These are phyloP conservation scores for Mucor piriformis DNA, from an alignment of 371 early-diverging fungal species.

Conservation along the genomic window DNA sequence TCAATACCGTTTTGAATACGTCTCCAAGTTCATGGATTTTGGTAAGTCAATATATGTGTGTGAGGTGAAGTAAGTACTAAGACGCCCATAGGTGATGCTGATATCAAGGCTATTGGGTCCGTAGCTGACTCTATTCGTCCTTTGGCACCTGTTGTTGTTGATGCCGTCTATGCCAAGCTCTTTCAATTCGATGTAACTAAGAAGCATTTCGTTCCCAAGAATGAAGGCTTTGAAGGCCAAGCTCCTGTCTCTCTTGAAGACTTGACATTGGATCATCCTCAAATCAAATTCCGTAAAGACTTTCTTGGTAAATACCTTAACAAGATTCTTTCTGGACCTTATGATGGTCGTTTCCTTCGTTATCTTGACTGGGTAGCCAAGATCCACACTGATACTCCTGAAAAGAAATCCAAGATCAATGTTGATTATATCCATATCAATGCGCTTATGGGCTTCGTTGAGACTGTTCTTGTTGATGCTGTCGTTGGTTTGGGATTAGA, in stretches of 20 bases:
- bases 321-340: constrained; percentile 73
- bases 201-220: constrained; percentile 66
- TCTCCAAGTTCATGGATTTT: constrained; percentile 26
- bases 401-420: constrained; percentile 76
- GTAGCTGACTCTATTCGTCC: constrained; percentile 69
- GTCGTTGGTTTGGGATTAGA: constrained; percentile 64
- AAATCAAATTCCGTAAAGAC: constrained; percentile 84
- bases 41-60: constrained; percentile 13
- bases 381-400: constrained; percentile 68
- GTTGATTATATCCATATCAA: constrained; percentile 86
- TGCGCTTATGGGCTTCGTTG: constrained; percentile 77
- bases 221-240: constrained; percentile 66
- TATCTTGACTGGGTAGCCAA: constrained; percentile 82
- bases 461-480: constrained; percentile 65
- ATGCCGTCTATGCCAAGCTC: constrained; percentile 71
- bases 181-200: constrained; percentile 66
- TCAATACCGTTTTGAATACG: constrained; percentile 27
- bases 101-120: constrained; percentile 62
- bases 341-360: constrained; percentile 72
- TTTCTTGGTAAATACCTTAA: constrained; percentile 74
- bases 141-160: constrained; percentile 79
- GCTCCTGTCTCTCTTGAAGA: constrained; percentile 46
- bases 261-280: constrained; percentile 65
- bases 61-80: not conserved
- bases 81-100: constrained; percentile 24